phyloP scores from a whole-genome alignment of 148 eudicot species.

The Spergularia marina region DNA sequence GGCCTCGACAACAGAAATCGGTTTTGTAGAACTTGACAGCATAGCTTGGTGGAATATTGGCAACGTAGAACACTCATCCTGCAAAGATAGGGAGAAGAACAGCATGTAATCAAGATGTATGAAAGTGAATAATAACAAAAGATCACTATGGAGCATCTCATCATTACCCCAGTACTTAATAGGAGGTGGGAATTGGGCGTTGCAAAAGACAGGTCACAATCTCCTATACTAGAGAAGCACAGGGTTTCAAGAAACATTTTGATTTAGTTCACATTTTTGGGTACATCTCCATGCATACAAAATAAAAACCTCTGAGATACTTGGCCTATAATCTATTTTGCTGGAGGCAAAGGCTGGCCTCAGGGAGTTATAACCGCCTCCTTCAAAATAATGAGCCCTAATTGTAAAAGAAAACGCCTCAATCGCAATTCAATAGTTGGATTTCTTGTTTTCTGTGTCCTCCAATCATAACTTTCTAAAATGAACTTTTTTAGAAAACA shows the following conservation, averaged over 20 bases:
- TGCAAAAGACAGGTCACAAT: neutral
- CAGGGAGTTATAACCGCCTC: too few relatives aligned
- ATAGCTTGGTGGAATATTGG: slow-evolving; percentile 67
- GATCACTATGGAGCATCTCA: neutral
- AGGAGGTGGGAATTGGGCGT: neutral
- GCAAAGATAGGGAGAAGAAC: slow-evolving; percentile 26
- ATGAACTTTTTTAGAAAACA: neutral
- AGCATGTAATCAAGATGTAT: slow-evolving; percentile 5
- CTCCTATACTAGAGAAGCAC: neutral
- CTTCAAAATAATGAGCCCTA: too few relatives aligned
- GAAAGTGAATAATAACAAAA: slow-evolving; percentile 8
- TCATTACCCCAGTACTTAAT: neutral
- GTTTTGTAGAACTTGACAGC: slow-evolving; percentile 65
- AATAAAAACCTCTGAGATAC: neutral
- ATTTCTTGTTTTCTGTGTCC: too few relatives aligned
- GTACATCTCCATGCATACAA: neutral
- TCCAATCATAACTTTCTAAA: too few relatives aligned
- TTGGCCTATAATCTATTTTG: neutral
- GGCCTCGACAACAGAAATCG: slow-evolving; percentile 68
- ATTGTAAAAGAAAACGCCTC: too few relatives aligned
- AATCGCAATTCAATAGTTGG: too few relatives aligned
- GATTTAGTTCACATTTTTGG: neutral
- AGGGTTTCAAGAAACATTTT: neutral
- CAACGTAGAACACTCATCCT: slow-evolving; percentile 58
- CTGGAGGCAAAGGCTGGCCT: too few relatives aligned